Conservation (phyloP, 768 basidiomycete genomes). For the Boletales sp. region DNA sequence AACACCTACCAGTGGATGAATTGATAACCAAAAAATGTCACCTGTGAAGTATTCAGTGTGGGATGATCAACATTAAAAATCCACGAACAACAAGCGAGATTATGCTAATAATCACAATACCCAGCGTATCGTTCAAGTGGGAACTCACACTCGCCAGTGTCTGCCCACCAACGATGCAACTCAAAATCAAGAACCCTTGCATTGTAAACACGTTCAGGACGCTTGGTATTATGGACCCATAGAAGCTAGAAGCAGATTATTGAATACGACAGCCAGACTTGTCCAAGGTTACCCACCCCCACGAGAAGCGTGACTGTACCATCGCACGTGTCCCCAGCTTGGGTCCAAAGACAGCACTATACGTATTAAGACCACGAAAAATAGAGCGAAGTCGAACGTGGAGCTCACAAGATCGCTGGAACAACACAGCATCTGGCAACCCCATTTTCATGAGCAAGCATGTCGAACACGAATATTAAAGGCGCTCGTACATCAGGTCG, state of each 20-base stretch:
- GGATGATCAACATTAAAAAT: neutral
- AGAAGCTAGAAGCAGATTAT: conserved; percentile 31
- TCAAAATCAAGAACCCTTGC: conserved; percentile 56
- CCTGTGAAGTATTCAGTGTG: conserved; percentile 28
- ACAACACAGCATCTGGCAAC: conserved; percentile 28
- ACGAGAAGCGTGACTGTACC: conserved; percentile 52
- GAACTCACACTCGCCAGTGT: conserved; percentile 47
- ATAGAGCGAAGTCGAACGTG: too few relatives aligned
- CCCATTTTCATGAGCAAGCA: neutral
- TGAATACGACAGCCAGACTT: conserved; percentile 5
- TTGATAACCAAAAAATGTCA: conserved; percentile 63
- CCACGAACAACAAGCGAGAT: conserved; percentile 29
- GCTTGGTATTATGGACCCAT: conserved; percentile 39
- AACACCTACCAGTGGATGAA: conserved; percentile 51
- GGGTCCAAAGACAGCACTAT: conserved; percentile 50
- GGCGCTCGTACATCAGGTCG: conserved; percentile 40
- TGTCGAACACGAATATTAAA: neutral
- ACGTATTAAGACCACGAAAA: neutral
- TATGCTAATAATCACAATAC: conserved; percentile 32
- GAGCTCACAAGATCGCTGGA: conserved; percentile 38
- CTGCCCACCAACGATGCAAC: conserved; percentile 62
- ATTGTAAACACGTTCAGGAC: conserved; percentile 46
- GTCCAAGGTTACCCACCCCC: conserved; percentile 36
- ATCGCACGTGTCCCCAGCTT: conserved; percentile 56
- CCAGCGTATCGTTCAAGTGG: conserved; percentile 27